Conservation (phyloP, 352 stramenopile genomes). For the Elongisporangium senticosum region DNA sequence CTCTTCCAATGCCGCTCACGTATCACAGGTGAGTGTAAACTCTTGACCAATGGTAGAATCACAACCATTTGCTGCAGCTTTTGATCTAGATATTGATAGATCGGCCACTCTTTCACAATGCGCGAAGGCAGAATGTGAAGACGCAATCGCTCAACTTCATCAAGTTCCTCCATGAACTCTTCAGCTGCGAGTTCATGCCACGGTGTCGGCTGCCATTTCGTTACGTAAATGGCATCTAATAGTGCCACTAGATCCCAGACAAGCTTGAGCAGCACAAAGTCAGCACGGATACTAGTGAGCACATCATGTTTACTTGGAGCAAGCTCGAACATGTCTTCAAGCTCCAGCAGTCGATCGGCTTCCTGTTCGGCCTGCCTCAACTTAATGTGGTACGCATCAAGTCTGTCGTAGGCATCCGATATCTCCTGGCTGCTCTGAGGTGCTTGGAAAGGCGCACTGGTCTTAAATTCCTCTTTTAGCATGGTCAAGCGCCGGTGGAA, state of each 20-base stretch:
- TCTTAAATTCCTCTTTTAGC: constrained; percentile 63
- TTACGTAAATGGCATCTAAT: constrained; percentile 60
- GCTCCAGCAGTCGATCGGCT: constrained; percentile 75
- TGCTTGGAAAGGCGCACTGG: constrained; percentile 45
- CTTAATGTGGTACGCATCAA: constrained; percentile 85
- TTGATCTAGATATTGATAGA: constrained; percentile 90
- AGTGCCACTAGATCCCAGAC: constrained; percentile 93
- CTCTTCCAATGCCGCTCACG: constrained; percentile 87
- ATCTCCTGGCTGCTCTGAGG: constrained; percentile 19
- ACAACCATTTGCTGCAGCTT: constrained; percentile 90
- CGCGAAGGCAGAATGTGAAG: constrained; percentile 46
- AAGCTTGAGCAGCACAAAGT: constrained; percentile 88
- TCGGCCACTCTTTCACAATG: constrained; percentile 88
- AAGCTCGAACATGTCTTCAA: constrained; percentile 96
- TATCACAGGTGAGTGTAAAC: constrained; percentile 85
- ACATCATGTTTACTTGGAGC: constrained; percentile 74
- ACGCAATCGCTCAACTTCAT: constrained; percentile 60
- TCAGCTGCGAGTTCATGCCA: constrained; percentile 91
- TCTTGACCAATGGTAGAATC: constrained; percentile 87
- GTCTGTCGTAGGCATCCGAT: constrained; percentile 75
- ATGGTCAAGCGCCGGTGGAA: constrained; percentile 63
- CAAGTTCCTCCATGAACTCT: constrained; percentile 86
- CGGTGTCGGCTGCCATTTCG: constrained; percentile 81
- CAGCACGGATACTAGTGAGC: constrained; percentile 65
- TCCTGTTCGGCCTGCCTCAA: constrained; percentile 79